Evolutionary conservation across 768 basidiomycete species (phyloP).

Genomic region (Pisolithus albus): DNA sequence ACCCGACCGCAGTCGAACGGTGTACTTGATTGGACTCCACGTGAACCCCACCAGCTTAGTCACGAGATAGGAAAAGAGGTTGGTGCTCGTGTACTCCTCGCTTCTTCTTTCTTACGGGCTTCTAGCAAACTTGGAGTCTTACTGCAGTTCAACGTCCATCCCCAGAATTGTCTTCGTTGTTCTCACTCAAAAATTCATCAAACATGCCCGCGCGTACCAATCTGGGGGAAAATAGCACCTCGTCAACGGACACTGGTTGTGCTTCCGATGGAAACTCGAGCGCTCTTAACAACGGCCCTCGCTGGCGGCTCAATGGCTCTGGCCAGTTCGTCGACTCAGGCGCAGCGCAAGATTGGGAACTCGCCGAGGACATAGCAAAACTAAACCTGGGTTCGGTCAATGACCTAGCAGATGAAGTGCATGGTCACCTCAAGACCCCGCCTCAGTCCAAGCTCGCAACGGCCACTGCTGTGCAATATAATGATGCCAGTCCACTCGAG

Average conservation of each 20-base stretch:
- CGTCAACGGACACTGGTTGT: conserved; percentile 19
- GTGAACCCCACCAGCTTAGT: conserved; percentile 31
- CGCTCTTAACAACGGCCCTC: conserved; percentile 33
- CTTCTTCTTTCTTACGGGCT: conserved; percentile 16
- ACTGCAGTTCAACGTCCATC: conserved; percentile 34
- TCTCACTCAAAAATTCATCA: conserved; percentile 33
- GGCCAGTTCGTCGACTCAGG: conserved; percentile 57
- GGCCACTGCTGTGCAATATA: conserved; percentile 47
- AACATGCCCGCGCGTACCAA: conserved; percentile 45
- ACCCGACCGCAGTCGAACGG: conserved; percentile 24
- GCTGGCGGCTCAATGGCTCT: conserved; percentile 59
- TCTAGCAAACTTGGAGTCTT: conserved; percentile 43
- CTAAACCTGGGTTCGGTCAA: conserved; percentile 57
- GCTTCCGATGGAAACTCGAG: conserved; percentile 35
- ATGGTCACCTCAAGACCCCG: conserved; percentile 52
- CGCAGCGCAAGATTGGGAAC: conserved; percentile 55
- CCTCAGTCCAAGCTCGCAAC: conserved; percentile 57
- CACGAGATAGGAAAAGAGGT: conserved; percentile 42
- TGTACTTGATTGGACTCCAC: conserved; percentile 44
- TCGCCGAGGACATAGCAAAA: conserved; percentile 67
- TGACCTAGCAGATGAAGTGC: conserved; percentile 46
- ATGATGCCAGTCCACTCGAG: conserved; percentile 66
- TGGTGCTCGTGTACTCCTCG: conserved; percentile 22
- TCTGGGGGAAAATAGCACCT: conserved; percentile 17
- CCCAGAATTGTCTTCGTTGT: conserved; percentile 28